Evolutionary conservation across 169 alveolate species (phyloP), one percentile per base, ranked within the genome.

Genomic region (Cryptosporidium sp.): DNA sequence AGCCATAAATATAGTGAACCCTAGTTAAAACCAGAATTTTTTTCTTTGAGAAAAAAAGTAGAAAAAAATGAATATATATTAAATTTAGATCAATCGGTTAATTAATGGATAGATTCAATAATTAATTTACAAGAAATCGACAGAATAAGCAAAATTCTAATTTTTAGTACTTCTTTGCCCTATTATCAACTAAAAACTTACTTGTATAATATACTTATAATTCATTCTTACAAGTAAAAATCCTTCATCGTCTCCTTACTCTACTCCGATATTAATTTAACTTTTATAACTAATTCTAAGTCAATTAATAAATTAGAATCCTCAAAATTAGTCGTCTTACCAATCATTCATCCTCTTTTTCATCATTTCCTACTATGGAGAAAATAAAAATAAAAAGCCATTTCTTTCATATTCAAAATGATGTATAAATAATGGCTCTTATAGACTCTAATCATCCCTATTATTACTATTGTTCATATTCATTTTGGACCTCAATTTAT

Each of bases 201-300:
- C 65, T 21, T 56, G 48, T 42, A 9, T 42, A 42, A 26, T 21
- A 56, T 53, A 53, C 65, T 53, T 53, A 53, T n/a, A 56, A 56
- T n/a, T 56, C 35, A 56, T 26, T 56, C 37, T 56, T 56, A 56
- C 37, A 56, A n/a, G 35, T n/a, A 56, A 9, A 56, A n/a, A 56
- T 9, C 67, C 67, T 23, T 26, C 35, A n/a, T 8, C 21, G 16
- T 12, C 6, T 56, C 35, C 67, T 26, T 8, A 56, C 31, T 6
- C 56, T 48, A 56, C 67, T 56, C 67, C 67, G 67, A n/a, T 56
- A n/a, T 56, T 56, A 56, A 16, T 56, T 56, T n/a, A 26, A 56
- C 67, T 56, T 56, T 26, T 37, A n/a, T 56, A 23, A 21, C 67
- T 26, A 56, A 56, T n/a, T 26, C 67, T n/a, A 23, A 23, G 37